Evolutionary conservation across 345 rosid species (phyloP).

Genomic region (Gossypium turneri): DNA sequence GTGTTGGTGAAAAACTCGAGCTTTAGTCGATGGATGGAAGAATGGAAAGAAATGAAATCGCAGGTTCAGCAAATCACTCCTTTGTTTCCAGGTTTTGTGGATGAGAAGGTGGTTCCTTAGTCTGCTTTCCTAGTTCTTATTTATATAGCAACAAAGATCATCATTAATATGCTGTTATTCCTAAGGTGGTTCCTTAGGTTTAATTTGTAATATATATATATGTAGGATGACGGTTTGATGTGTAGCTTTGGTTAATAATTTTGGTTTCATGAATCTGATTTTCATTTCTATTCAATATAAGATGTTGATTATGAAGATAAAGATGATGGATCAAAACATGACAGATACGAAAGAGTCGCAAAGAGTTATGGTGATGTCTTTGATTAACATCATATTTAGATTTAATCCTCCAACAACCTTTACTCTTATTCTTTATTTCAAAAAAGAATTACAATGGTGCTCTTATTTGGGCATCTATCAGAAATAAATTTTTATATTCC

Average conservation of each 20-base stretch:
- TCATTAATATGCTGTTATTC: too few species aligned
- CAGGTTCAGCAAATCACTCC: slow-evolving; percentile 22
- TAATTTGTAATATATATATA: not conserved
- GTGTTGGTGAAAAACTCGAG: slow-evolving; percentile 64
- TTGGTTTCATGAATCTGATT: not conserved
- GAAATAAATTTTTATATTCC: too few species aligned
- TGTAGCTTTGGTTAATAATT: slow-evolving; percentile 6
- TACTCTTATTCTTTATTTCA: too few species aligned
- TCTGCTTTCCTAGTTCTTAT: not conserved
- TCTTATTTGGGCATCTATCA: too few species aligned
- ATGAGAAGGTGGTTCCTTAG: slow-evolving; percentile 29
- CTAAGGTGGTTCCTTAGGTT: too few species aligned
- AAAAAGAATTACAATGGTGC: too few species aligned
- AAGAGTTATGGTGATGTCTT: too few species aligned
- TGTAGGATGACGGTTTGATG: not conserved
- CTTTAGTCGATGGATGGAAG: slow-evolving; percentile 52
- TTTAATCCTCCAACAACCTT: too few species aligned
- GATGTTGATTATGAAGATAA: not conserved
- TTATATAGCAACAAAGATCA: not conserved
- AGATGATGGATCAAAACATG: not conserved
- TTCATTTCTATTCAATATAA: not conserved
- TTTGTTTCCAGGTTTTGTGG: slow-evolving; percentile 14
- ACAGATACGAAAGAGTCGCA: too few species aligned
- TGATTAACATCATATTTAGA: too few species aligned
- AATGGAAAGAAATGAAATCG: slow-evolving; percentile 32